Evolutionary conservation across 208 protist genomes (phyloP).

Genomic region (Crithidia brevicula): DNA sequence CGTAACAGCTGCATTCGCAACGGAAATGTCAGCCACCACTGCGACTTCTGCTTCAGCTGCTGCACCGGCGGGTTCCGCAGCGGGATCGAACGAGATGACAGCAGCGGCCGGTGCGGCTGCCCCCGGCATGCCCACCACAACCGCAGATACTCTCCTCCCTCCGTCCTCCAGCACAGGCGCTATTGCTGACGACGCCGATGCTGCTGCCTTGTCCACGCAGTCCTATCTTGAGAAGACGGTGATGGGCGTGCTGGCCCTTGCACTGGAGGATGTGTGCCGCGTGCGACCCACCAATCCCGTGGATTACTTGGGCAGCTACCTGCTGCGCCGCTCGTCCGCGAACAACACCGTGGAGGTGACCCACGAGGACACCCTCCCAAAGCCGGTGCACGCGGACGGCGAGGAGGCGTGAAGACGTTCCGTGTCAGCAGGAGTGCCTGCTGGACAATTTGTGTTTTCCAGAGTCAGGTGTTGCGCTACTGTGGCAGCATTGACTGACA

Average conservation of each 20-base stretch:
- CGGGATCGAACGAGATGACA: background rate
- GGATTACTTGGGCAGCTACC: conserved; percentile 90
- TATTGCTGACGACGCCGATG: background rate
- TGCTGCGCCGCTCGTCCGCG: conserved; percentile 78
- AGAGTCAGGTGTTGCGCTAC: no score
- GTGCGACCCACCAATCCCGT: conserved; percentile 92
- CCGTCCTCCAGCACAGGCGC: background rate
- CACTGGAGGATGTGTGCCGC: conserved; percentile 83
- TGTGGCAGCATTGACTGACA: no score
- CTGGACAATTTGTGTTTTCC: no score
- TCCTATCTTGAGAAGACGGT: conserved; percentile 91
- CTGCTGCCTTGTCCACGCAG: conserved; percentile 37
- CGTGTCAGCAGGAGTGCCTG: background rate
- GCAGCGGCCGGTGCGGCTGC: background rate
- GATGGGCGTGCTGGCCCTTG: conserved; percentile 85
- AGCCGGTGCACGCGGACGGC: conserved; percentile 4
- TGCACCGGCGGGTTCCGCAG: background rate
- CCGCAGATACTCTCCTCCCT: conserved; percentile 14
- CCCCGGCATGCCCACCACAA: background rate
- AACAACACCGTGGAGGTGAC: conserved; percentile 78
- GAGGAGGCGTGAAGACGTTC: conserved; percentile 12
- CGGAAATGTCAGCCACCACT: no score
- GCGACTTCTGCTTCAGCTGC: background rate
- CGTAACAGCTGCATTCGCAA: no score
- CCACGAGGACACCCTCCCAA: conserved; percentile 49